Base-by-base conservation (phyloP, 352 stramenopile genomes). In the Globisporangium takayamanum region DNA sequence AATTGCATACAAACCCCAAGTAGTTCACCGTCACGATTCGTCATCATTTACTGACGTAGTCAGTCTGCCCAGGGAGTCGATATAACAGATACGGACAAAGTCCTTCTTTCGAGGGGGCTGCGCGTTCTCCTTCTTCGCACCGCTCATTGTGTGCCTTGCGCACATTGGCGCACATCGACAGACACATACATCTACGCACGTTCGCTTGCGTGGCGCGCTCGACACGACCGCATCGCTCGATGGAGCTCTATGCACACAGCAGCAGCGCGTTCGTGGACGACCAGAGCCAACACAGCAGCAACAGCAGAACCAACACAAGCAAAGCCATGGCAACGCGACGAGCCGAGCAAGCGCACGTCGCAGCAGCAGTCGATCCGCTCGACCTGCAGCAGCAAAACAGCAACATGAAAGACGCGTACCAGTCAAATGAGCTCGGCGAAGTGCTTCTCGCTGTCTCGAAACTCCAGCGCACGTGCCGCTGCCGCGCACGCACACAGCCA, bases 341-440 rank as follows among this genome's bases (percentile, higher is more conserved):
- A 2, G 39, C 49, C 4, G 48, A 50, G 33, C 39, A 57, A 57
- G 18, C 30, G 42, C 50, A n/a, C n/a, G 2, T 11, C 11, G 5
- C 41, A 36, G n/a, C 25, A 20, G 11, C 51, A 26, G 12, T 33
- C 25, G 39, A 22, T 14, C 55, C 30, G 3, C 30, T 46, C 20
- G 30, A 60, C 22, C 51, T 39, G 7, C 47, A 37, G 16, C 55
- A 60, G 25, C 47, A 49, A 18, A 62, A 62, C 56, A 16, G 25
- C 36, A 62, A 62, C 48, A 62, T 62, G 56, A 53, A 56, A n/a
- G 36, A 52, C 48, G 56, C 56, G 37, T 62, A 62, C 25, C 53
- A 30, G 50, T 64, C 51, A 20, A 64, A 57, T 2, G 58, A 87
- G 48, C 65, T 88, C 11, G 78, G 76, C 48, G 80, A 89, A 56